Conservation (phyloP, 2,329 filamentous ascomycete species). For the Byssochlamys sp. region DNA sequence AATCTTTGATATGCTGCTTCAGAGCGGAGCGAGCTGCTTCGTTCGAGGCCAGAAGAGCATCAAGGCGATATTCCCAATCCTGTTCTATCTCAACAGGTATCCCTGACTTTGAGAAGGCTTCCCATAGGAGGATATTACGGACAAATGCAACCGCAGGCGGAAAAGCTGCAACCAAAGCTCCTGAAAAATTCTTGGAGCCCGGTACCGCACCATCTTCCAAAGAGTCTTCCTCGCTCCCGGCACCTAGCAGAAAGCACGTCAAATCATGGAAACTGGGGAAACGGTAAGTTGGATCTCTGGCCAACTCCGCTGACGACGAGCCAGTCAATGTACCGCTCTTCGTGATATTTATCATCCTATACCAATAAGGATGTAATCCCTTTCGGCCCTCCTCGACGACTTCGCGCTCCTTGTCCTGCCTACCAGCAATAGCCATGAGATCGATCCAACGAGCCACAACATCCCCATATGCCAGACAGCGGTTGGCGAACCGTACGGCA, state of each 20-base stretch:
- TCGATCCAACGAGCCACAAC: conserved; percentile 78
- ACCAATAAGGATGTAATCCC: conserved; percentile 73
- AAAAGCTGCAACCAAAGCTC: conserved; percentile 44
- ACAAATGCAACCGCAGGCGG: conserved; percentile 62
- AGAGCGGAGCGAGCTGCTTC: conserved; percentile 52
- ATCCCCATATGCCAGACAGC: conserved; percentile 71
- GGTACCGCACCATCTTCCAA: conserved; percentile 29
- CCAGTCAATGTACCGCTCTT: conserved; percentile 34
- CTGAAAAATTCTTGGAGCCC: conserved; percentile 17
- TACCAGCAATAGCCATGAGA: conserved; percentile 63
- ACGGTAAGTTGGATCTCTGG: conserved; percentile 35
- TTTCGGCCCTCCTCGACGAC: conserved; percentile 82
- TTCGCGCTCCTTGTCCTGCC: conserved; percentile 61
- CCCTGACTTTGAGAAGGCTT: conserved; percentile 41
- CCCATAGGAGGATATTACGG: conserved; percentile 50
- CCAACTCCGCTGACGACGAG: conserved; percentile 44
- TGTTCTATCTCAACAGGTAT: conserved; percentile 53
- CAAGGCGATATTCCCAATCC: conserved; percentile 75
- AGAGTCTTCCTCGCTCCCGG: conserved; percentile 9
- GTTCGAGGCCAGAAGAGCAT: conserved; percentile 62
- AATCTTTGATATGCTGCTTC: conserved; percentile 23
- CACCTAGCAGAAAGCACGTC: conserved; percentile 22
- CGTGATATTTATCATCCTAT: conserved; percentile 49
- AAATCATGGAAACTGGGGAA: conserved; percentile 32
- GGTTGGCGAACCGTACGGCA: conserved; percentile 79